Base-by-base conservation (phyloP, 2,329 filamentous ascomycete genomes). In the Hymenoscyphus repandus region DNA sequence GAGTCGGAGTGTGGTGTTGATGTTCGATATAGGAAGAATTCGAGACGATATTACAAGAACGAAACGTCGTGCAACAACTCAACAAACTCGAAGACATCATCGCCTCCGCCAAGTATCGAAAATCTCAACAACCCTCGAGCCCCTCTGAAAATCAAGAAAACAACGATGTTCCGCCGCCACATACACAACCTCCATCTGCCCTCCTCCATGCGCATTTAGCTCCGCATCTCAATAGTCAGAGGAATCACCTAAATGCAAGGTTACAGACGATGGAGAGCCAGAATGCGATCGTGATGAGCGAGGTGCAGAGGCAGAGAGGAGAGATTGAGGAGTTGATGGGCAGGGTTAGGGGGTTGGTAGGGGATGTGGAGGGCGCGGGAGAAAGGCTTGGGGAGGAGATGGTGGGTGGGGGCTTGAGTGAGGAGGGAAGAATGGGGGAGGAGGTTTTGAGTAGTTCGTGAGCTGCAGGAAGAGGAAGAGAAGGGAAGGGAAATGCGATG, bases 21-120 rank as follows among this genome's bases (percentile, higher is more conserved):
- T n/a, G n/a, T n/a, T n/a, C n/a, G n/a, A n/a, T 3, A 36, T 54
- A 77, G 70, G 73, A 72, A 61, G 80, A 84, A 64, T 85, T 85
- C 62, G 74, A 76, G 17, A 70, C 68, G 15, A 79, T 84, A 50
- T 63, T 82, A 52, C 60, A 68, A 15, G 68, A 71, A 52, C 68
- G 80, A 52, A 69, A 73, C 40, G 80, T 83, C 11, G 73, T 85
- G 2, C 69, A 70, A 36, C 75, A 75, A 53, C 70, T 85, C 9
- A 85, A 85, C 63, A 74, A 78, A 63, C 72, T 84, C 6, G 81
- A 85, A 61, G 67, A 58, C 22, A 70, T 85, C 12, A 72, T 81
- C 45, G 69, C 66, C 50, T 77, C 79, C 47, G 81, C 80, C 5
- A 68, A 66, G 44, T 56, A 58, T 47, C 65, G 73, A 50, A 45